Percentiles rank a stretch among this genome's conserved stretches.
These are phyloP conservation scores for Aquilaria yunnanensis DNA, from an alignment of 345 rosid genomes.

Conservation along the genomic window DNA sequence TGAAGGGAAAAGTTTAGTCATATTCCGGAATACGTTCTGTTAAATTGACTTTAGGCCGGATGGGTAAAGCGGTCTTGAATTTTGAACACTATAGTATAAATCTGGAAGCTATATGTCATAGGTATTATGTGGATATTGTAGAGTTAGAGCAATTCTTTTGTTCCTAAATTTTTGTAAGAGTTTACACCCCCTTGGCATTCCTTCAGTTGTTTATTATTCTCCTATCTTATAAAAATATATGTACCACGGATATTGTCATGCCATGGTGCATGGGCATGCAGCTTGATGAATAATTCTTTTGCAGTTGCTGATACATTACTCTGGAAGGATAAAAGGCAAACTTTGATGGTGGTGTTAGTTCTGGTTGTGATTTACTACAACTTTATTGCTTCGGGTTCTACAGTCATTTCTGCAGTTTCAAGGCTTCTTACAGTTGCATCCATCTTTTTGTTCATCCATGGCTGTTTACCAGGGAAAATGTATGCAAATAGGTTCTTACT, in stretches of 20 bases:
- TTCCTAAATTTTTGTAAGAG: too few species aligned
- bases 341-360: slow-evolving; percentile 41
- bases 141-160: too few species aligned
- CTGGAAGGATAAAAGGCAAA: slow-evolving; percentile 75
- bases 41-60: too few species aligned
- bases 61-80: too few species aligned
- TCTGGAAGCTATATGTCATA: too few species aligned
- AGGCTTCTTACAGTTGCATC: slow-evolving; percentile 53
- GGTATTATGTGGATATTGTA: too few species aligned
- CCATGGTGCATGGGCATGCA: background rate
- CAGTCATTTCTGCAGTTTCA: slow-evolving; percentile 53
- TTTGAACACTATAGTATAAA: too few species aligned
- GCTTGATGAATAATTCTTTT: slow-evolving; percentile 16
- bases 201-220: too few species aligned
- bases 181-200: too few species aligned
- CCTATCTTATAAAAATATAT: too few species aligned
- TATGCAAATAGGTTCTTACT: slow-evolving; percentile 24
- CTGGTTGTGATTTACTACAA: slow-evolving; percentile 59
- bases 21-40: too few species aligned
- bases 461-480: slow-evolving; percentile 75
- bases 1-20: too few species aligned
- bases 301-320: slow-evolving; percentile 89
- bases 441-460: slow-evolving; percentile 72
- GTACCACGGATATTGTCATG: background rate
- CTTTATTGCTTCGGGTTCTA: slow-evolving; percentile 55